Evolutionary conservation across 1,284 basidiomycete genomes (phyloP).

Genomic region (Anthracocystis panici-leucophaei): DNA sequence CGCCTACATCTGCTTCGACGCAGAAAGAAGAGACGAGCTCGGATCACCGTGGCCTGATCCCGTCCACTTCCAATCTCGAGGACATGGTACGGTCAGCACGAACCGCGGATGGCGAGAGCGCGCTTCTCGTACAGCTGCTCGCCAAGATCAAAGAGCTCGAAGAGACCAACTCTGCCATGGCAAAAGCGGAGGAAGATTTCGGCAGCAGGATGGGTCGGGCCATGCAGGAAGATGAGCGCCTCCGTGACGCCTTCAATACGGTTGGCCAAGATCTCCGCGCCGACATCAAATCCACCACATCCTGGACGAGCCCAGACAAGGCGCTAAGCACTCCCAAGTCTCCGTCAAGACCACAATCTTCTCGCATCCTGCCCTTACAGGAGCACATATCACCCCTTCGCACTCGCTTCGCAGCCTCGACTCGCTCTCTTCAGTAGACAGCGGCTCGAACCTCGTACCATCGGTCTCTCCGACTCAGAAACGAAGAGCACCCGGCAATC

Average conservation of each 20-base stretch:
- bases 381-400: slow-evolving; percentile 35
- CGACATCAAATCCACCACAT: neutral
- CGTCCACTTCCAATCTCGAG: slow-evolving; percentile 45
- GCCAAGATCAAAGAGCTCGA: slow-evolving; percentile 64
- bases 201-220: slow-evolving; percentile 56
- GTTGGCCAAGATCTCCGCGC: slow-evolving; percentile 34
- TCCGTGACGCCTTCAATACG: slow-evolving; percentile 58
- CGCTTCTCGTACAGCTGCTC: slow-evolving; percentile 54
- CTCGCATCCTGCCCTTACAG: neutral
- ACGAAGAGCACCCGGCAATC: slow-evolving; percentile 58
- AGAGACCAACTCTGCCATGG: slow-evolving; percentile 58
- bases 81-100: slow-evolving; percentile 25
- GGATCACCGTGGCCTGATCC: slow-evolving; percentile 10
- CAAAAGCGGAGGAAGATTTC: slow-evolving; percentile 50
- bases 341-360: neutral
- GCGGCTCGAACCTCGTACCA: slow-evolving; percentile 2
- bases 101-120: slow-evolving; percentile 39
- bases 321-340: neutral
- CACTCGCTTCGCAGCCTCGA: slow-evolving; percentile 24
- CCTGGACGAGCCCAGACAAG: slow-evolving; percentile 2
- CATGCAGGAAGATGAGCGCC: slow-evolving; percentile 60
- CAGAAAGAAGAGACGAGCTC: slow-evolving; percentile 4
- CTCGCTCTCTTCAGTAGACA: slow-evolving; percentile 17
- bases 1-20: neutral
- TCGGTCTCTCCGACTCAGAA: slow-evolving; percentile 21